phyloP scores from a whole-genome alignment of 202 grass and related monocot species.

The Hordeum pubiflorum region DNA sequence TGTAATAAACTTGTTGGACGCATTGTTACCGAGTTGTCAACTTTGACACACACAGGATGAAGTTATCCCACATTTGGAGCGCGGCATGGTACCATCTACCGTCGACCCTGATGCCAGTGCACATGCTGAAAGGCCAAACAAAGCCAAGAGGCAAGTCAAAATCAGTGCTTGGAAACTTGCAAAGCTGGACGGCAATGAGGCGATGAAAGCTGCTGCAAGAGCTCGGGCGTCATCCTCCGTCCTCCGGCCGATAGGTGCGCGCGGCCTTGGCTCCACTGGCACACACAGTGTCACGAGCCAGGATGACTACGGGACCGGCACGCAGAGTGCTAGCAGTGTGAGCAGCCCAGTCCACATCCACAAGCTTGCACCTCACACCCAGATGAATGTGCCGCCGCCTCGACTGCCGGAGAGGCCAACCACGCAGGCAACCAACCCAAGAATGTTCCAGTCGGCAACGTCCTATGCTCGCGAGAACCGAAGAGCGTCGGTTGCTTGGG shows the following conservation, averaged over 20 bases:
- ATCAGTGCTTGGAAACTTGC: conserved; percentile 97
- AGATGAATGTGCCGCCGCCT: conserved; percentile 21
- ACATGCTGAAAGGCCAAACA: conserved; percentile 65
- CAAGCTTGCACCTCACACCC: conserved; percentile 34
- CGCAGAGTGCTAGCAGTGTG: conserved; percentile 70
- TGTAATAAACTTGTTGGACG: background rate
- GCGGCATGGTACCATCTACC: conserved; percentile 76
- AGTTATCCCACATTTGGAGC: conserved; percentile 88
- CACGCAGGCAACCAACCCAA: conserved; percentile 42
- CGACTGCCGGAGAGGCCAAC: conserved; percentile 25
- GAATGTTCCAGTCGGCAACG: conserved; percentile 68
- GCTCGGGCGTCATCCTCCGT: conserved; percentile 93
- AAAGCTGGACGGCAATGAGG: conserved; percentile 75
- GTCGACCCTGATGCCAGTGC: conserved; percentile 74
- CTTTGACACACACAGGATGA: conserved; percentile 53
- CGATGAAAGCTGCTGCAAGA: conserved; percentile 84
- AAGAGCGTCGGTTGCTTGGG: conserved; percentile 80
- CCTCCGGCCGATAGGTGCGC: conserved; percentile 62
- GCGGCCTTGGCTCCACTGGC: conserved; percentile 48
- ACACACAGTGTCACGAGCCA: conserved; percentile 63
- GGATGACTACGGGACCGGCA: conserved; percentile 71
- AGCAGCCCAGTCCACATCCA: conserved; percentile 68
- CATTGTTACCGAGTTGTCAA: conserved; percentile 20
- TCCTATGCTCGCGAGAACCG: conserved; percentile 61
- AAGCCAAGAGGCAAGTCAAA: conserved; percentile 77